Percentiles rank a stretch among this genome's conserved stretches.
phyloP scores from a whole-genome alignment of 352 stramenopile species.

The Thalassiosira hispida region DNA sequence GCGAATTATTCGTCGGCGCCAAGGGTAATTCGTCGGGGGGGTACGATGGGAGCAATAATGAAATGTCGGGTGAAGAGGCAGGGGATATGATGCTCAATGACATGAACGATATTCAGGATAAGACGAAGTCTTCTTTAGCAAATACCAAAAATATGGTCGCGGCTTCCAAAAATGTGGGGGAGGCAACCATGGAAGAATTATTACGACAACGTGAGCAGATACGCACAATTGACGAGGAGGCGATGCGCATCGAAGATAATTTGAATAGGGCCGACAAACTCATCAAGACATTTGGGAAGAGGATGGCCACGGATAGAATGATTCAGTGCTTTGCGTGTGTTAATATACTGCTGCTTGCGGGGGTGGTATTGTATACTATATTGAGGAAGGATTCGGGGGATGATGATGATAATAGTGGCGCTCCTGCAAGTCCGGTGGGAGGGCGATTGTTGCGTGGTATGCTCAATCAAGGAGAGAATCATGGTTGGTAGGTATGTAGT shows the following conservation, averaged over 20 bases:
- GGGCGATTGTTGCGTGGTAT: slow-evolving; percentile 27
- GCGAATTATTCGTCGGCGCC: slow-evolving; percentile 70
- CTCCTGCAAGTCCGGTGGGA: slow-evolving; percentile 44
- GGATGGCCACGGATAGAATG: slow-evolving; percentile 85
- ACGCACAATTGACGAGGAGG: slow-evolving; percentile 80
- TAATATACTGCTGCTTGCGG: slow-evolving; percentile 76
- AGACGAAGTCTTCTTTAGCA: slow-evolving; percentile 76
- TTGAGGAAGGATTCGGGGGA: slow-evolving; percentile 42
- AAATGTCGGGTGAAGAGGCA: slow-evolving; percentile 52
- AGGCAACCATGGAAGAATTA: slow-evolving; percentile 82
- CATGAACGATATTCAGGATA: slow-evolving; percentile 77
- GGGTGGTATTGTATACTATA: slow-evolving; percentile 74
- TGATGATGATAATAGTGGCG: not conserved
- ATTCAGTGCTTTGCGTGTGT: slow-evolving; percentile 85
- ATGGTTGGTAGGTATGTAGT: slow-evolving; percentile 9
- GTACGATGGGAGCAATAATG: slow-evolving; percentile 16
- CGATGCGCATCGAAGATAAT: slow-evolving; percentile 82
- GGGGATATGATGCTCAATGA: slow-evolving; percentile 77
- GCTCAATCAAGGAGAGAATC: not conserved
- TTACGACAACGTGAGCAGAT: slow-evolving; percentile 81
- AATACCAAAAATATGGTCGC: slow-evolving; percentile 82
- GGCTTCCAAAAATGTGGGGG: slow-evolving; percentile 81
- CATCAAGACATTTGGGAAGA: slow-evolving; percentile 84
- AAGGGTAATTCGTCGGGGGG: slow-evolving; percentile 14
- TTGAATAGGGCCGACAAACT: slow-evolving; percentile 78